Conservation (phyloP, 2,329 filamentous ascomycete genomes). For the Fusarium longipes region DNA sequence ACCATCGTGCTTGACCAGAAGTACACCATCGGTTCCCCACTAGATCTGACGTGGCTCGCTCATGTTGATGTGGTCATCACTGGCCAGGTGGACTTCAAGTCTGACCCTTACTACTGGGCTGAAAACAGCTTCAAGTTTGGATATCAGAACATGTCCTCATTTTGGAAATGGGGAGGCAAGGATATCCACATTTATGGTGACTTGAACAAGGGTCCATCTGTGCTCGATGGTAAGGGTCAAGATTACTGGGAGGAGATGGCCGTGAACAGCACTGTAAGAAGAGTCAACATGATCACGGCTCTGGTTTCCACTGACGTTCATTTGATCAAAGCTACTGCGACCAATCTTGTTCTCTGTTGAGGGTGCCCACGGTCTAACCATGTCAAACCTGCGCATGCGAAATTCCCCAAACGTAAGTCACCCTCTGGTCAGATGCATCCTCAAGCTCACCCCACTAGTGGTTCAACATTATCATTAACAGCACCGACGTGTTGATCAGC, state of each 20-base stretch:
- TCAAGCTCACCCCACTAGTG: slow-evolving; percentile 37
- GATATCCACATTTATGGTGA: slow-evolving; percentile 73
- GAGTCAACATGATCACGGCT: slow-evolving; percentile 57
- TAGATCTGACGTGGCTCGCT: slow-evolving; percentile 73
- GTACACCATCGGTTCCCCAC: slow-evolving; percentile 71
- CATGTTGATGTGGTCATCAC: slow-evolving; percentile 69
- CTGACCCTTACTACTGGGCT: slow-evolving; percentile 77
- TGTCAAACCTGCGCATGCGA: slow-evolving; percentile 69
- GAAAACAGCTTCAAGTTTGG: slow-evolving; percentile 70
- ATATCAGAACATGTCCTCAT: slow-evolving; percentile 71
- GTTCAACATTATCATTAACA: slow-evolving; percentile 72
- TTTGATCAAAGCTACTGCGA: slow-evolving; percentile 27
- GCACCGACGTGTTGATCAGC: slow-evolving; percentile 71
- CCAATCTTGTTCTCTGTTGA: slow-evolving; percentile 43
- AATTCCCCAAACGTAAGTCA: slow-evolving; percentile 59
- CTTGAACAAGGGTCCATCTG: slow-evolving; percentile 71
- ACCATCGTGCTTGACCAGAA: slow-evolving; percentile 68
- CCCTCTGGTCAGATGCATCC: accelerated
- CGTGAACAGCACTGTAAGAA: slow-evolving; percentile 49
- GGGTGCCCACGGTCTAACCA: slow-evolving; percentile 60
- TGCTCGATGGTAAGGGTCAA: slow-evolving; percentile 63
- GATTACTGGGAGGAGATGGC: slow-evolving; percentile 40
- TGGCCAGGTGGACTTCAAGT: slow-evolving; percentile 70
- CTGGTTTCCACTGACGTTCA: neutral
- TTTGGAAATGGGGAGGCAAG: slow-evolving; percentile 50